A percentile compares a stretch with the other conserved stretches of the same genome.
phyloP scores from a whole-genome alignment of 345 rosid genomes.

The Eucalyptus pauciflora region DNA sequence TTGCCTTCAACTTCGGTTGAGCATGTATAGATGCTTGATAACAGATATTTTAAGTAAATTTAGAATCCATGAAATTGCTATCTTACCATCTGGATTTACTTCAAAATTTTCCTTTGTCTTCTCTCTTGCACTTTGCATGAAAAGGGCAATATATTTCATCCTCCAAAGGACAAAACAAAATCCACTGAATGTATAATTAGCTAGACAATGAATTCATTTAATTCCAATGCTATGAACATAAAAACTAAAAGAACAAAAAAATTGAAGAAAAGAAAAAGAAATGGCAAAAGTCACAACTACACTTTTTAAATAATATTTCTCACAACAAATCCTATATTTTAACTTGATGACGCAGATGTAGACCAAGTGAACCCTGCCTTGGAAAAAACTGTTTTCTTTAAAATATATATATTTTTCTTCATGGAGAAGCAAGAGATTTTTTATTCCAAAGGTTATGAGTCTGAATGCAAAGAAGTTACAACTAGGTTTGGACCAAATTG shows the following conservation, averaged over 20 bases:
- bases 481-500: not conserved
- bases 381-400: not conserved
- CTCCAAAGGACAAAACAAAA: not conserved
- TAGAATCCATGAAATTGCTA: not conserved
- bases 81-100: not conserved
- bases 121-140: not conserved
- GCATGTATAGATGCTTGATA: not conserved
- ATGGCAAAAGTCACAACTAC: not conserved
- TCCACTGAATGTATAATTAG: not conserved
- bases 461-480: not conserved
- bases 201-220: not conserved
- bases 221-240: not conserved
- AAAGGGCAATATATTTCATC: not conserved
- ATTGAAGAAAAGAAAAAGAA: not conserved
- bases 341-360: not conserved
- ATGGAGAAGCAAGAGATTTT: not conserved
- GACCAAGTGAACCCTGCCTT: not conserved
- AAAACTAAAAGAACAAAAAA: not conserved
- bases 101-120: not conserved
- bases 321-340: not conserved
- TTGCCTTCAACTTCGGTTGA: not conserved
- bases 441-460: not conserved
- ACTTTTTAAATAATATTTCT: not conserved
- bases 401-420: not conserved
- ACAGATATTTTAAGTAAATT: not conserved